phyloP scores from a whole-genome alignment of 192 early-diverging fungal genomes.

The Dissophora ornata region DNA sequence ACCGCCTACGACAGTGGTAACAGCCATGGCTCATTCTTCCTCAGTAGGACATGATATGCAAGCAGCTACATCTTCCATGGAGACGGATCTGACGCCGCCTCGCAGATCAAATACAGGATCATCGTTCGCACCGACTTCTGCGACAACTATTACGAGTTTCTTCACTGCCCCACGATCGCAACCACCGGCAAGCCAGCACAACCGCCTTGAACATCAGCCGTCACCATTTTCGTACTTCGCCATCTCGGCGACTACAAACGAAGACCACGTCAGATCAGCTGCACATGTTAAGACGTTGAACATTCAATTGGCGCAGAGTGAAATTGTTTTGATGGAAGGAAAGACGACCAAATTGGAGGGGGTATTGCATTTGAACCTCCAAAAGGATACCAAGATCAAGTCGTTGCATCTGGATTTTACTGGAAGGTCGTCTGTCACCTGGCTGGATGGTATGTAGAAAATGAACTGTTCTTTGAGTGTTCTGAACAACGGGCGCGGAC shows the following conservation, averaged over 20 bases:
- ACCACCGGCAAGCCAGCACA: too few relatives aligned
- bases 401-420: slow-evolving; percentile 37
- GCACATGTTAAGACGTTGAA: neutral
- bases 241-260: too few relatives aligned
- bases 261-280: slow-evolving; percentile 3
- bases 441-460: slow-evolving; percentile 37
- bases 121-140: too few relatives aligned
- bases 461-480: neutral
- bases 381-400: slow-evolving; percentile 45
- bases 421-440: slow-evolving; percentile 37
- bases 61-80: too few relatives aligned
- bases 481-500: too few relatives aligned
- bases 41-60: too few relatives aligned
- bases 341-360: slow-evolving; percentile 21
- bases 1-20: too few relatives aligned
- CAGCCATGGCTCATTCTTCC: too few relatives aligned
- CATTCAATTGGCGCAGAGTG: slow-evolving; percentile 28
- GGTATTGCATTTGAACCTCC: slow-evolving; percentile 17
- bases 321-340: slow-evolving; percentile 22
- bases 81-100: too few relatives aligned
- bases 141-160: neutral
- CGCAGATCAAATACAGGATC: too few relatives aligned
- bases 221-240: slow-evolving; percentile 49
- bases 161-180: neutral
- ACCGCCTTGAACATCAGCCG: slow-evolving; percentile 7